Conservation (phyloP, 2,329 filamentous ascomycete genomes). For the Talaromyces islandicus region DNA sequence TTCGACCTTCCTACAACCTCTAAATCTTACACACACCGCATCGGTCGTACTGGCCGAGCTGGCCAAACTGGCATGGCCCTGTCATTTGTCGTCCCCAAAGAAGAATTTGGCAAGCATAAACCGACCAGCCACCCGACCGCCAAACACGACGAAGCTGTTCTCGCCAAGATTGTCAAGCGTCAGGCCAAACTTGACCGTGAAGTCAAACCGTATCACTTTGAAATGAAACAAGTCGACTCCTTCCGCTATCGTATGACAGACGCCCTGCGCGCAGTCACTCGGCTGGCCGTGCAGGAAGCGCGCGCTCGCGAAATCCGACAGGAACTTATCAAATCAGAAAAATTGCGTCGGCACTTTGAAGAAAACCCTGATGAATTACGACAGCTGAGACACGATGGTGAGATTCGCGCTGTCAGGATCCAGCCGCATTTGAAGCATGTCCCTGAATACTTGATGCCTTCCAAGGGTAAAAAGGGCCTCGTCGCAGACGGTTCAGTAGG, state of each 20-base stretch:
- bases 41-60: conserved; percentile 86
- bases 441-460: conserved; percentile 85
- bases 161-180: conserved; percentile 71
- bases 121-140: conserved; percentile 70
- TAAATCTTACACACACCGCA: conserved; percentile 94
- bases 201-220: conserved; percentile 86
- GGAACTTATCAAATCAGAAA: conserved; percentile 89
- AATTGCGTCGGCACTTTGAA: conserved; percentile 90
- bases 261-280: conserved; percentile 81
- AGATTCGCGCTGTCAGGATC: conserved; percentile 73
- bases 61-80: conserved; percentile 90
- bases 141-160: conserved; percentile 76
- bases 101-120: conserved; percentile 81
- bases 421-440: conserved; percentile 91
- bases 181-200: conserved; percentile 74
- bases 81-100: conserved; percentile 84
- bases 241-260: conserved; percentile 95
- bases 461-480: conserved; percentile 61
- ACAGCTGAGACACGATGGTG: conserved; percentile 84
- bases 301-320: conserved; percentile 79
- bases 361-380: conserved; percentile 88
- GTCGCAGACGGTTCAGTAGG: conserved; percentile 62
- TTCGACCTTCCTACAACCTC: conserved; percentile 87
- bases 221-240: conserved; percentile 87
- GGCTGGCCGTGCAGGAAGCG: conserved; percentile 83